These are phyloP conservation scores for Colletotrichum costaricense DNA, from an alignment of 2,329 filamentous ascomycete genomes.

Conservation along the genomic window DNA sequence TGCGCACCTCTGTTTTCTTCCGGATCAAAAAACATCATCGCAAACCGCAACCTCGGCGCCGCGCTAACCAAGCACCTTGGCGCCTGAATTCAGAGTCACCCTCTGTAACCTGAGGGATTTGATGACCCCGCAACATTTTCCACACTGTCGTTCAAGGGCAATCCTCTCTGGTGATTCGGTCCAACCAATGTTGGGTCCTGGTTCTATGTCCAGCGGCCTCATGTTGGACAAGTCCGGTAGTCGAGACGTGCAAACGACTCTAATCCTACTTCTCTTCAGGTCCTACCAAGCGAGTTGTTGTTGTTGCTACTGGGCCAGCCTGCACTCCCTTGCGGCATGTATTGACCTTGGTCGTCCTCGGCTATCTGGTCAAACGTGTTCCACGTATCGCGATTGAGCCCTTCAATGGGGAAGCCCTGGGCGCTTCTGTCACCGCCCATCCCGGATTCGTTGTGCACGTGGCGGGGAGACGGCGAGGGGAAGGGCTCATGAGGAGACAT, in stretches of 20 bases:
- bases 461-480: slow-evolving; percentile 19
- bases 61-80: background rate
- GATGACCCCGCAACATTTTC: slow-evolving; percentile 20
- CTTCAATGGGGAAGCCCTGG: slow-evolving; percentile 18
- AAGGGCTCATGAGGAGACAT: slow-evolving; percentile 26
- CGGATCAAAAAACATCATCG: background rate
- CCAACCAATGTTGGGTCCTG: background rate
- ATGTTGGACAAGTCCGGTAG: background rate
- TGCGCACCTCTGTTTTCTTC: background rate
- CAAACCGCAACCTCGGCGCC: background rate
- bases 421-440: slow-evolving; percentile 18
- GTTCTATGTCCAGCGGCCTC: background rate
- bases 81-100: background rate
- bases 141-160: slow-evolving; percentile 23
- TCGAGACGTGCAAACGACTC: background rate
- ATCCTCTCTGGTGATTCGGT: background rate
- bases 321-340: slow-evolving; percentile 20
- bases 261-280: slow-evolving; percentile 12
- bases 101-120: background rate
- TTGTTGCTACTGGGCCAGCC: slow-evolving; percentile 18
- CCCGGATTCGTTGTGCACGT: slow-evolving; percentile 24
- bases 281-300: slow-evolving; percentile 16
- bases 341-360: slow-evolving; percentile 27
- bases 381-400: slow-evolving; percentile 23
- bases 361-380: slow-evolving; percentile 20